Conservation (phyloP, 176 grass and related monocot genomes). For the Eragrostis nindensis region DNA sequence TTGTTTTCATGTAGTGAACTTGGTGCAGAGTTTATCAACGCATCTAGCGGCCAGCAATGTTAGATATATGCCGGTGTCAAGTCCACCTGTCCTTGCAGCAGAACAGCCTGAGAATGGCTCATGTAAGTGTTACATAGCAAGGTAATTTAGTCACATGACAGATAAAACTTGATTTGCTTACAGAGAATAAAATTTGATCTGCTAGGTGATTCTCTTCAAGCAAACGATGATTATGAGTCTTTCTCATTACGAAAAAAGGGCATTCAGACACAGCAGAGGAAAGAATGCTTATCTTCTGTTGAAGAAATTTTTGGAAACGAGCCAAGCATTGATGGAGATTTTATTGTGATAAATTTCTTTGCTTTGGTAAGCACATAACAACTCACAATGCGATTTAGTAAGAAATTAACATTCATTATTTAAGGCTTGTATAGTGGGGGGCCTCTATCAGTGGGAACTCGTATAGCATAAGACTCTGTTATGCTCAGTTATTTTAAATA, state of each 20-base stretch:
- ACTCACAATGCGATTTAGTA: not conserved
- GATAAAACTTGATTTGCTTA: not conserved
- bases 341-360: slow-evolving; percentile 89
- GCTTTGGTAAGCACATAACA: slow-evolving; percentile 56
- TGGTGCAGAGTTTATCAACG: slow-evolving; percentile 53
- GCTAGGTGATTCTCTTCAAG: slow-evolving; percentile 42
- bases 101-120: slow-evolving; percentile 53
- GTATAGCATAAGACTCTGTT: not conserved
- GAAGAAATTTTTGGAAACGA: slow-evolving; percentile 78
- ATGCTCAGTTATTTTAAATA: not conserved
- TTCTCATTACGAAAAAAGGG: slow-evolving; percentile 58
- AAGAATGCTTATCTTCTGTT: slow-evolving; percentile 69
- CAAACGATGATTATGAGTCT: slow-evolving; percentile 39
- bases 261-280: slow-evolving; percentile 69
- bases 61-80: slow-evolving; percentile 62
- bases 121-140: slow-evolving; percentile 52
- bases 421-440: not conserved
- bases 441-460: not conserved
- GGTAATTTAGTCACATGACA: not conserved
- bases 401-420: not conserved
- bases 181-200: slow-evolving; percentile 29
- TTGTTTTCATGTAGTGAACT: slow-evolving; percentile 24
- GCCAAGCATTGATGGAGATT: slow-evolving; percentile 51
- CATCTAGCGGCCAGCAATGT: slow-evolving; percentile 69
- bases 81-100: slow-evolving; percentile 62